Conservation (phyloP, 2,329 filamentous ascomycete species). For the Penicillium sp. region DNA sequence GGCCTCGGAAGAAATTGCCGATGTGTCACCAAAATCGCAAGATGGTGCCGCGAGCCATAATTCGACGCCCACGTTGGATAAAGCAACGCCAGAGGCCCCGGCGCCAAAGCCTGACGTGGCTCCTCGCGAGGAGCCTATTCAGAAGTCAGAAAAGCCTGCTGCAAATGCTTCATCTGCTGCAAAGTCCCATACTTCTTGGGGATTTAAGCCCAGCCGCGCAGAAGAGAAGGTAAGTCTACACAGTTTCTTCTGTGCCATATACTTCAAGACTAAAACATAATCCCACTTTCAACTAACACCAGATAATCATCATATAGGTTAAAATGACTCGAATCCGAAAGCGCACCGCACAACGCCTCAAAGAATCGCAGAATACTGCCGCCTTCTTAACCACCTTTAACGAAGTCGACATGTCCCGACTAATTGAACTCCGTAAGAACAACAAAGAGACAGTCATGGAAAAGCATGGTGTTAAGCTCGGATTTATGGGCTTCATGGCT, state of each 20-base stretch:
- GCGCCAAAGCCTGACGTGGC: no score
- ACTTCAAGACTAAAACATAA: neutral
- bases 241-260: neutral
- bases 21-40: no score
- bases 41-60: no score
- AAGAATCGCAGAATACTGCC: conserved; percentile 95
- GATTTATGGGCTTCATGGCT: conserved; percentile 95
- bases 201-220: no score
- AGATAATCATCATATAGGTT: conserved; percentile 55
- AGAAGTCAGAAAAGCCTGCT: no score
- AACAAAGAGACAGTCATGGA: conserved; percentile 93
- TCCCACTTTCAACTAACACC: neutral
- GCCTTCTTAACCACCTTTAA: conserved; percentile 95
- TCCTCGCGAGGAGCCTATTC: no score
- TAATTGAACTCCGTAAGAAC: conserved; percentile 87
- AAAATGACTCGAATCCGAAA: conserved; percentile 98
- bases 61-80: no score
- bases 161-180: no score
- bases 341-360: conserved; percentile 88
- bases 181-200: no score
- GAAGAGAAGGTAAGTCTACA: no score
- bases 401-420: conserved; percentile 92
- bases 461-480: conserved; percentile 89
- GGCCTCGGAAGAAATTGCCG: no score
- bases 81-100: no score